phyloP scores from a whole-genome alignment of 352 stramenopile genomes.

The Globisporangium rhizosaccharum region DNA sequence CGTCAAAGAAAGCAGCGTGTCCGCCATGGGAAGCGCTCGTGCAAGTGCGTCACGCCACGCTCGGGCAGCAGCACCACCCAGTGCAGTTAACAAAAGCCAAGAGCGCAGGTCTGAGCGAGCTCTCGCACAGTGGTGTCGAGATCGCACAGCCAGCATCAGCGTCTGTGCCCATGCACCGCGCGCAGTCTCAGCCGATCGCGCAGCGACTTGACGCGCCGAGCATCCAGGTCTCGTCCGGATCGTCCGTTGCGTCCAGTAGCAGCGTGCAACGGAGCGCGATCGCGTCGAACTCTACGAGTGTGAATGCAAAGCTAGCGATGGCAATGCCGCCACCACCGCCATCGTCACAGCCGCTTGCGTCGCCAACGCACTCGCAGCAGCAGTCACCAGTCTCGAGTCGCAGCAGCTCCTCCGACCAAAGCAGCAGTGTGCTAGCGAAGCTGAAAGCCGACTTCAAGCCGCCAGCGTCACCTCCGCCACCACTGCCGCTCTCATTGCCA shows the following conservation, averaged over 20 bases:
- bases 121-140: no score
- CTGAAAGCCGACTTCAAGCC: slow-evolving; percentile 11
- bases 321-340: slow-evolving; percentile 1
- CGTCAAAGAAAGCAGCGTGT: slow-evolving; percentile 61
- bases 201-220: background rate
- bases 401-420: slow-evolving; percentile 2
- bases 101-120: background rate
- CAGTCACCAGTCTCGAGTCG: slow-evolving; percentile 10
- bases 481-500: slow-evolving; percentile 14
- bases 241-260: background rate
- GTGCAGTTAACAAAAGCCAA: slow-evolving; percentile 7
- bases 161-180: background rate
- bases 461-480: background rate
- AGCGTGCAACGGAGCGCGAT: slow-evolving; percentile 4
- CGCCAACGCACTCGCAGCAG: slow-evolving; percentile 4
- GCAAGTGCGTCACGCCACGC: slow-evolving; percentile 62
- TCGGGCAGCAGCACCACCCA: slow-evolving; percentile 15
- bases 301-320: background rate
- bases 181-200: slow-evolving; percentile 6
- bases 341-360: background rate
- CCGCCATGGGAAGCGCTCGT: slow-evolving; percentile 72
- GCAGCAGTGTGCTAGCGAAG: background rate
- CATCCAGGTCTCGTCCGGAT: background rate
- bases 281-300: background rate
- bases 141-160: background rate